Base-by-base conservation (phyloP, 768 basidiomycete species). In the Tricholoma saponaceum region DNA sequence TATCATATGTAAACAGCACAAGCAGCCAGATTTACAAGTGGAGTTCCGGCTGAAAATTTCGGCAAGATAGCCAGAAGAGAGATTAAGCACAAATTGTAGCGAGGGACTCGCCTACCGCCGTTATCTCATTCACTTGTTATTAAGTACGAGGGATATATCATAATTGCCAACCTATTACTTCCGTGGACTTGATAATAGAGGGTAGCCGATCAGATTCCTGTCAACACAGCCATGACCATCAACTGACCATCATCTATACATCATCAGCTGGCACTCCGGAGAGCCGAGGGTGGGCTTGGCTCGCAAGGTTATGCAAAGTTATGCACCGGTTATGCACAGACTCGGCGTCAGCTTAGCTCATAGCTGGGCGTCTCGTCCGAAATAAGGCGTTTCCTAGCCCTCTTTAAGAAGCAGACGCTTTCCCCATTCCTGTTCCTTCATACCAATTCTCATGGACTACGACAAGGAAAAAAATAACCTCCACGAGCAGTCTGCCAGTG, bases 1-100 rank as follows among this genome's bases (percentile, higher is more conserved):
- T 20, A 13, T 3, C 58, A 57, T 57, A 3, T 23, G 30, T 25
- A 13, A 50, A 22, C 47, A 79, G 85, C 83, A 10, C 87, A 89
- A 71, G 86, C 86, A 3, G 83, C 80, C 49, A 76, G 81, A 51
- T 81, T 89, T 64, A 80, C 78, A 4, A 86, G 80, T 55, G 87
- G 86, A 0, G 70, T 83, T 39, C 88, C 88, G 9, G 35, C 57
- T 1, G 67, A 69, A 59, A 79, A 80, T 47, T 90, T 89, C 61
- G 69, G 62, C 22, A 79, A 76, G 67, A 79, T 89, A 55, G 79
- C 84, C 18, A 76, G 66, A 50, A 87, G 82, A 64, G 84, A 89
- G 69, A 81, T 87, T 61, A 84, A 72, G 60, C 86, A 88, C 64
- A 88, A 86, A 62, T 67, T 87, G 35, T 87, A 66, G 69, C 18